These are phyloP conservation scores for Pleurotus tuber-regium DNA, from an alignment of 768 basidiomycete species.

Conservation along the genomic window DNA sequence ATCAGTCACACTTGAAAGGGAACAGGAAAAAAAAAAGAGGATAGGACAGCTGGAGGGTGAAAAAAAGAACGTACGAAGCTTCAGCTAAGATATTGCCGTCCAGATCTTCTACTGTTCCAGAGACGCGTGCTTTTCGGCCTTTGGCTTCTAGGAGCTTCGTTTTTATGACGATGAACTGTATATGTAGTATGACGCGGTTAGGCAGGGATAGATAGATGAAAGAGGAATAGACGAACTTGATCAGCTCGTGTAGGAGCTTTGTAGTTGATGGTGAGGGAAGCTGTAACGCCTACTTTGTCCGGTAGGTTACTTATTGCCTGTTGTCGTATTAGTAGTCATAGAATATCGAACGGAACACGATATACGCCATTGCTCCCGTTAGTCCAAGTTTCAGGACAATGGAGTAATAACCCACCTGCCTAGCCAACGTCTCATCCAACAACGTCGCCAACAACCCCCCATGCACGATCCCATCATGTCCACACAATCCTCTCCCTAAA, in stretches of 20 bases:
- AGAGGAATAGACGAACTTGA: slow-evolving; percentile 47
- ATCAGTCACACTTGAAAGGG: not conserved
- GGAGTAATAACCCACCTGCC: slow-evolving; percentile 71
- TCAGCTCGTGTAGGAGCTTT: slow-evolving; percentile 87
- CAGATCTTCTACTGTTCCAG: slow-evolving; percentile 72
- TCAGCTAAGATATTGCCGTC: slow-evolving; percentile 83
- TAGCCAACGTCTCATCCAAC: slow-evolving; percentile 79
- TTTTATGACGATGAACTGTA: slow-evolving; percentile 80
- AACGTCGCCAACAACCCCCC: slow-evolving; percentile 90
- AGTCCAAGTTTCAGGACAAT: too few relatives aligned
- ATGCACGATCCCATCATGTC: slow-evolving; percentile 93
- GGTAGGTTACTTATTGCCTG: slow-evolving; percentile 87
- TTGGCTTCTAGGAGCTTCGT: slow-evolving; percentile 62
- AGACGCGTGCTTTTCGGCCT: slow-evolving; percentile 77
- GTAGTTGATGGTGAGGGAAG: slow-evolving; percentile 78
- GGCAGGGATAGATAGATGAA: not conserved
- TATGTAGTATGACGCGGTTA: too few relatives aligned
- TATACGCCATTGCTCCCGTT: too few relatives aligned
- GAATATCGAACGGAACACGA: not conserved
- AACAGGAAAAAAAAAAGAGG: not conserved
- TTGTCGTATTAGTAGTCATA: not conserved
- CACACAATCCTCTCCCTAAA: slow-evolving; percentile 84
- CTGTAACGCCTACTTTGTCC: slow-evolving; percentile 90
- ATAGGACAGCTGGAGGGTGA: not conserved
- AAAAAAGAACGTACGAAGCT: slow-evolving; percentile 57